phyloP scores from a whole-genome alignment of 106 monocot species.

The Allium cepa region DNA sequence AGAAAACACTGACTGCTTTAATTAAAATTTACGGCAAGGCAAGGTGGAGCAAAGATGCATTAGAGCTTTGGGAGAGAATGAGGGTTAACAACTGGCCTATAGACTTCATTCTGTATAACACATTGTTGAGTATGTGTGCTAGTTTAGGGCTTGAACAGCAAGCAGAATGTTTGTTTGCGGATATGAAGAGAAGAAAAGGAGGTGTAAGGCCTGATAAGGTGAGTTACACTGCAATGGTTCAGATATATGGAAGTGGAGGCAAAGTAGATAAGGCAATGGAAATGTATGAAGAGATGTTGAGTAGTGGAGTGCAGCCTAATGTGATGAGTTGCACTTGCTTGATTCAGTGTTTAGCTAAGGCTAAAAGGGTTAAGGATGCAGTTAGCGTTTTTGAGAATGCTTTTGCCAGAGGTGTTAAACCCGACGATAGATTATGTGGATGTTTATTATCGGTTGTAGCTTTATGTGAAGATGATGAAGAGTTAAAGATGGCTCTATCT shows the following conservation, averaged over 20 bases:
- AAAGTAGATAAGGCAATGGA: constrained; percentile 51
- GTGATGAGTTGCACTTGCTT: constrained; percentile 85
- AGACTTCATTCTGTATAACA: constrained; percentile 84
- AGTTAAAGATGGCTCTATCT: constrained; percentile 31
- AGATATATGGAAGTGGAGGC: constrained; percentile 59
- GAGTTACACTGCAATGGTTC: constrained; percentile 91
- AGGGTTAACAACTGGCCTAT: constrained; percentile 62
- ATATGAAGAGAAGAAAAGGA: constrained; percentile 48
- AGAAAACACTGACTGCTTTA: constrained; percentile 73
- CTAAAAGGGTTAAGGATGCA: constrained; percentile 49
- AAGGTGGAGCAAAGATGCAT: constrained; percentile 63
- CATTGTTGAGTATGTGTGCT: constrained; percentile 83
- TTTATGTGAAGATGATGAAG: constrained; percentile 27
- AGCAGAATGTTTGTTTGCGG: constrained; percentile 75
- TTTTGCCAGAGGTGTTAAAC: constrained; percentile 38
- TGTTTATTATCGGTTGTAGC: constrained; percentile 75
- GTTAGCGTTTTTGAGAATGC: constrained; percentile 47
- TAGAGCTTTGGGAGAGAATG: constrained; percentile 84
- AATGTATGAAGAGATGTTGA: constrained; percentile 73
- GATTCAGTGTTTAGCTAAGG: constrained; percentile 83
- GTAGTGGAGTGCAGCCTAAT: constrained; percentile 42
- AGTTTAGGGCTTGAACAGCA: constrained; percentile 70
- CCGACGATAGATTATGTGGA: constrained; percentile 74
- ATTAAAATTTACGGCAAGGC: constrained; percentile 90
- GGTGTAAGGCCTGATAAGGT: constrained; percentile 49